Evolutionary conservation across 176 grass and related monocot species (phyloP), one percentile per base, ranked within the genome.

Genomic region (Zoysia japonica): DNA sequence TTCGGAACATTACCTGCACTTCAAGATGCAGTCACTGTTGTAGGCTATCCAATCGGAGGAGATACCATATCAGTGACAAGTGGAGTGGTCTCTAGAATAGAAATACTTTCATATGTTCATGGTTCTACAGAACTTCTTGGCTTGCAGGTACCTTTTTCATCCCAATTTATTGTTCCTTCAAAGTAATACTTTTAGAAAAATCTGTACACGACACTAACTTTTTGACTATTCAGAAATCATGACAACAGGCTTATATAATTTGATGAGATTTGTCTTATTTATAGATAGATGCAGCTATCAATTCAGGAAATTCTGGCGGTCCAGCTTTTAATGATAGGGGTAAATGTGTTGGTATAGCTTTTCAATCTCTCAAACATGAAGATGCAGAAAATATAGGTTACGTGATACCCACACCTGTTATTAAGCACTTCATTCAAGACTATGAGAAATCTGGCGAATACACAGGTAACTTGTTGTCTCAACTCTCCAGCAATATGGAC

Each of bases 371-470:
- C 61, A 98, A 92, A 75, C 95, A 98, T 85, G 95, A 98, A 67
- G 95, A 98, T 93, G 95, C 74, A 35, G 95, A 98, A 86, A 98
- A 98, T 87, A 98, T 98, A 76, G 95, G 95, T 69, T 98, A 98
- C 84, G 90, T 94, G 44, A 98, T 98, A 78, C 95, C 95, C 5
- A 98, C 95, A 20, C 92, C 95, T 55, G 95, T 98, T 69, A 98
- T 98, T 67, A 91, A 61, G 64, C 95, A 98, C 77, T 98, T 98
- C 76, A 98, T 98, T 83, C 76, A 82, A 54, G 95, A 98, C 78
- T 98, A 91, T 62, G 82, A 98, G 72, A 98, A 98, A 80, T 85
- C 91, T 69, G 92, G 95, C 77, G 83, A 87, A 72, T 98, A 98
- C 75, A 98, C 95, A 87, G 95, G 95, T 97, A 90, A 19, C n/a